Evolutionary conservation across 805 yeast species (phyloP).

Genomic region (Hanseniaspora meyeri): DNA sequence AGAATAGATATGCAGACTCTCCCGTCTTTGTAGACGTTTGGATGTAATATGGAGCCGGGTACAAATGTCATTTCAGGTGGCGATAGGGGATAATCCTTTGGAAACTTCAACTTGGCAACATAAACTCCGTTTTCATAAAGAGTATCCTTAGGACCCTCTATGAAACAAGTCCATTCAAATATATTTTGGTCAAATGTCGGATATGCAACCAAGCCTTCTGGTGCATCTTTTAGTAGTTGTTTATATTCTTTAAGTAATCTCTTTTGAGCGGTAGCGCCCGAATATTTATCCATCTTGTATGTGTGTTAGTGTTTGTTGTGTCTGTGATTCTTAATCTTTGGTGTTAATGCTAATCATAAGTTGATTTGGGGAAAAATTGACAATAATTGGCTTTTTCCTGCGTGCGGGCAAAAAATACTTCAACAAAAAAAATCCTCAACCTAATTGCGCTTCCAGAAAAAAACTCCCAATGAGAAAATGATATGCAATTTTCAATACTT

Average conservation of each 20-base stretch:
- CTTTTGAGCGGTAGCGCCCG: constrained; percentile 58
- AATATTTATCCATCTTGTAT: constrained; percentile 13
- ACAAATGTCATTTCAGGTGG: constrained; percentile 68
- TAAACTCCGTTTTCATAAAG: constrained; percentile 83
- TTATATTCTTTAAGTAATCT: constrained; percentile 80
- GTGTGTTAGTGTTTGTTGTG: background rate
- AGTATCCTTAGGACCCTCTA: constrained; percentile 75
- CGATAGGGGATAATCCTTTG: constrained; percentile 67
- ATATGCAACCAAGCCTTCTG: constrained; percentile 92
- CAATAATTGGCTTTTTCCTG: background rate
- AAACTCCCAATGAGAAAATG: too few species aligned
- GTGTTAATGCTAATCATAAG: background rate
- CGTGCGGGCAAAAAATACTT: too few species aligned
- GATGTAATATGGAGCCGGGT: constrained; percentile 71
- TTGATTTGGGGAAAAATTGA: background rate
- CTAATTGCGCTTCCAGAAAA: too few species aligned
- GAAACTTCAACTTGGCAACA: constrained; percentile 61
- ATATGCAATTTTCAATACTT: too few species aligned
- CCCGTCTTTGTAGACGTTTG: constrained; percentile 88
- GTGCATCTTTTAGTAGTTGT: constrained; percentile 72
- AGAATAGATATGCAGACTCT: constrained; percentile 90
- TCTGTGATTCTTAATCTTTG: background rate
- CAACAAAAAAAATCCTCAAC: background rate
- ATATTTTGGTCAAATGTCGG: constrained; percentile 66
- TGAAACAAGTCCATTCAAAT: constrained; percentile 70